These are phyloP conservation scores for Linum tenue DNA, from an alignment of 345 rosid genomes.

Conservation along the genomic window DNA sequence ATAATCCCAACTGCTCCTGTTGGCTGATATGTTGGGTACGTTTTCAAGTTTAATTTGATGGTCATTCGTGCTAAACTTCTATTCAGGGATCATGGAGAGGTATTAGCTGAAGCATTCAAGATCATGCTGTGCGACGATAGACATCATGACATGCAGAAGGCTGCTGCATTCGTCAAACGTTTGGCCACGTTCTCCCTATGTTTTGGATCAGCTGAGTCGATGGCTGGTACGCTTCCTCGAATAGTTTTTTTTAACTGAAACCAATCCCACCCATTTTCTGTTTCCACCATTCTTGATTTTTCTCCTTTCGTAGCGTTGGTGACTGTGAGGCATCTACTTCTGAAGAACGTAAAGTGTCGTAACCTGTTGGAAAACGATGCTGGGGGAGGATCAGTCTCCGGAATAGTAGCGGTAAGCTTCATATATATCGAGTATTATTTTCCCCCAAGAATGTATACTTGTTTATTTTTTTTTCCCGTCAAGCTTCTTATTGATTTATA, in stretches of 20 bases:
- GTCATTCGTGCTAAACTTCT: slow-evolving; percentile 5
- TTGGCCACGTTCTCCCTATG: slow-evolving; percentile 74
- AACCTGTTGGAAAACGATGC: slow-evolving; percentile 90
- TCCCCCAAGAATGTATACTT: no score
- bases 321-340: slow-evolving; percentile 72
- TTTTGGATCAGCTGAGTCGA: slow-evolving; percentile 79
- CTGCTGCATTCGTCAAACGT: slow-evolving; percentile 94
- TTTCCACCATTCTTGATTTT: neutral
- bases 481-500: neutral
- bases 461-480: no score
- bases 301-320: slow-evolving; percentile 52
- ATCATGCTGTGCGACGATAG: slow-evolving; percentile 89
- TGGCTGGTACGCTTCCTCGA: slow-evolving; percentile 48
- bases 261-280: neutral
- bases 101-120: slow-evolving; percentile 83
- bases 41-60: neutral
- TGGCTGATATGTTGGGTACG: neutral
- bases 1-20: neutral
- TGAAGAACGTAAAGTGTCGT: slow-evolving; percentile 76
- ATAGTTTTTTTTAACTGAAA: neutral
- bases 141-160: slow-evolving; percentile 93
- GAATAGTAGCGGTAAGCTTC: slow-evolving; percentile 70
- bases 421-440: no score
- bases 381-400: slow-evolving; percentile 94
- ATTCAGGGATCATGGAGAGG: slow-evolving; percentile 76